A percentile compares a stretch with the other conserved stretches of the same genome.
phyloP scores from a whole-genome alignment of 768 basidiomycete genomes.

The Termitomyces sp. region DNA sequence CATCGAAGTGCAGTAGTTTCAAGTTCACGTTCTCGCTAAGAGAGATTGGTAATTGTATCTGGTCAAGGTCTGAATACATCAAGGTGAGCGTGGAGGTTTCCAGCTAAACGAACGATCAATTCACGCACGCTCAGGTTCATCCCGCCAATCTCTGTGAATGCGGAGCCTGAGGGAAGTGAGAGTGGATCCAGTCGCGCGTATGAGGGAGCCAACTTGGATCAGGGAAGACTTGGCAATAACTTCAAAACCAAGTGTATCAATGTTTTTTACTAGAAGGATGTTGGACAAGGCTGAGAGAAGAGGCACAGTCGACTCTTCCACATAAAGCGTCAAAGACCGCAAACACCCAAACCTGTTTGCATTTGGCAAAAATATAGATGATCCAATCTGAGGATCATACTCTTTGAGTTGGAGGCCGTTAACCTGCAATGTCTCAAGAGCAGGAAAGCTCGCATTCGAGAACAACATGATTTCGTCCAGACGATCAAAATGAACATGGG shows the following conservation, averaged over 20 bases:
- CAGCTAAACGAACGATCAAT: too few species aligned
- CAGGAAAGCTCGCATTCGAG: not conserved
- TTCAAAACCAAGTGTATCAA: not conserved
- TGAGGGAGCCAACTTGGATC: not conserved
- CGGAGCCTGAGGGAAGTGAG: not conserved
- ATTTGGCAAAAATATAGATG: not conserved
- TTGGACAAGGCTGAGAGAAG: not conserved
- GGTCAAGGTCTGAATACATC: too few species aligned
- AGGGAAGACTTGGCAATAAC: not conserved
- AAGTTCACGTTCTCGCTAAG: too few species aligned
- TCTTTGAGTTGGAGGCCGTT: too few species aligned
- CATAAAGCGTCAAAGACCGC: not conserved
- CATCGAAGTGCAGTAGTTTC: too few species aligned
- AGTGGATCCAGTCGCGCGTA: not conserved
- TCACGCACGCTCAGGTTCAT: not conserved
- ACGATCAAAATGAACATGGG: not conserved
- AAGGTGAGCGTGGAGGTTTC: too few species aligned
- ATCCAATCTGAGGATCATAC: too few species aligned
- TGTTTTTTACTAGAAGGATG: not conserved
- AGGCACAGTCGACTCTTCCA: not conserved
- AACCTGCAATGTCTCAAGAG: too few species aligned
- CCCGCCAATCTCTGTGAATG: not conserved
- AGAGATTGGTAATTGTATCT: too few species aligned
- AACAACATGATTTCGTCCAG: not conserved
- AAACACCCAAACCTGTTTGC: not conserved